Evolutionary conservation across 208 protist genomes (phyloP).

Genomic region (Wallacemonas collosoma): DNA sequence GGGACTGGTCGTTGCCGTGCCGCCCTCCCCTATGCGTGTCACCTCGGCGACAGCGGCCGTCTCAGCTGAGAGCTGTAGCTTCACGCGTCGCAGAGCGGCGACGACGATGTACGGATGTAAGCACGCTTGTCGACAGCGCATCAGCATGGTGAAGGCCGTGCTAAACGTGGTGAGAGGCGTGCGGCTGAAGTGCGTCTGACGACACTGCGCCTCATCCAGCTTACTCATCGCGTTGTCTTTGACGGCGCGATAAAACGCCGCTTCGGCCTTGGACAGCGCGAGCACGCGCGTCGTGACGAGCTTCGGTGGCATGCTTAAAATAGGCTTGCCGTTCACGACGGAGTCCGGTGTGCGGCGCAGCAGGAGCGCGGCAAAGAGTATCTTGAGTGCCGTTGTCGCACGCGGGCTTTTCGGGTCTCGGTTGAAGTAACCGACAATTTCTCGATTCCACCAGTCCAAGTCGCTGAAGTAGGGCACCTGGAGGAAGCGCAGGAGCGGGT

Average conservation of each 20-base stretch:
- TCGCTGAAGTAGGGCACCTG: conserved; percentile 64
- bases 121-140: conserved; percentile 84
- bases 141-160: conserved; percentile 84
- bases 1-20: neutral
- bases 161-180: conserved; percentile 44
- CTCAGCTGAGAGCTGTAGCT: neutral
- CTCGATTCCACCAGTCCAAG: conserved; percentile 64
- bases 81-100: conserved; percentile 42
- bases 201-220: conserved; percentile 27
- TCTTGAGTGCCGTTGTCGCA: conserved; percentile 45
- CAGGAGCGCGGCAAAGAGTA: conserved; percentile 58
- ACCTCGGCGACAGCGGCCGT: neutral
- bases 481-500: conserved; percentile 66
- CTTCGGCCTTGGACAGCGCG: conserved; percentile 39
- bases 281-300: conserved; percentile 30
- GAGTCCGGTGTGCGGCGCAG: conserved; percentile 64
- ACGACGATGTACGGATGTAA: conserved; percentile 85
- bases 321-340: conserved; percentile 40
- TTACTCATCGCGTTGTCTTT: conserved; percentile 49
- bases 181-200: neutral
- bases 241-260: conserved; percentile 52
- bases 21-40: conserved; percentile 7
- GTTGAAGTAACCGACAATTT: conserved; percentile 64
- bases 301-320: conserved; percentile 56
- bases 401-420: conserved; percentile 44